Base-by-base conservation (phyloP, 176 grass and related monocot genomes). In the Eragrostis curvula region DNA sequence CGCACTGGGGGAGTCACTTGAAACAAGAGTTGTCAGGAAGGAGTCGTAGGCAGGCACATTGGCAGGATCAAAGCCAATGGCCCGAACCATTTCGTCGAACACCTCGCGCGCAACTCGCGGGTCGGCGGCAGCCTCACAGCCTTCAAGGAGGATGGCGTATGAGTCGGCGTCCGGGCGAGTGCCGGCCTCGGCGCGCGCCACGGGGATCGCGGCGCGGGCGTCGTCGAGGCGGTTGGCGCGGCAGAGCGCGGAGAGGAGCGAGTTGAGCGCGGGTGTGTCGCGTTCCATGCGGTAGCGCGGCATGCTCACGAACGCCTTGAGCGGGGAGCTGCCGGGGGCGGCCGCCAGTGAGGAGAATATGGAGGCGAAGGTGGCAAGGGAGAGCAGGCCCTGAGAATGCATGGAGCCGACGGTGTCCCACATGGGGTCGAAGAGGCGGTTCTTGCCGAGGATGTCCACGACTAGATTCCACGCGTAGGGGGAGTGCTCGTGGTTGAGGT, bases 391-490 rank as follows among this genome's bases (percentile, higher is more conserved):
- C 68, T 93, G 84, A 20, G 85, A 49, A 0, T 51, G 83, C 96
- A 98, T 98, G 79, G 92, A 98, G 49, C 17, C 52, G 68, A 95
- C 63, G 20, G 90, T 61, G 68, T 90, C 75, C 92, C 92, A 95
- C 92, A 95, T 93, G 68, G 78, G 68, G 0, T 89, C 84, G 60
- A 95, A 98, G 16, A 89, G 79, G 9, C 62, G 62, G 15, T 93
- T 98, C 74, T 98, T 95, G 55, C 96, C 96, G 39, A 98, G 96
- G 75, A 95, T 85, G 80, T 95, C 90, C 57, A 91, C 91, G 74
- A 98, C 20, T 44, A 95, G 92, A 85, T 98, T 98, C 92, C 92
- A 98, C 16, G 96, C 82, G 76, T 95, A 98, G 62, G 90, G 86
- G 28, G 90, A 91, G 82, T 91, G 96, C 3, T 63, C 47, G 63